phyloP scores from a whole-genome alignment of 495 filamentous ascomycete species.

The Gamarada debralockiae region DNA sequence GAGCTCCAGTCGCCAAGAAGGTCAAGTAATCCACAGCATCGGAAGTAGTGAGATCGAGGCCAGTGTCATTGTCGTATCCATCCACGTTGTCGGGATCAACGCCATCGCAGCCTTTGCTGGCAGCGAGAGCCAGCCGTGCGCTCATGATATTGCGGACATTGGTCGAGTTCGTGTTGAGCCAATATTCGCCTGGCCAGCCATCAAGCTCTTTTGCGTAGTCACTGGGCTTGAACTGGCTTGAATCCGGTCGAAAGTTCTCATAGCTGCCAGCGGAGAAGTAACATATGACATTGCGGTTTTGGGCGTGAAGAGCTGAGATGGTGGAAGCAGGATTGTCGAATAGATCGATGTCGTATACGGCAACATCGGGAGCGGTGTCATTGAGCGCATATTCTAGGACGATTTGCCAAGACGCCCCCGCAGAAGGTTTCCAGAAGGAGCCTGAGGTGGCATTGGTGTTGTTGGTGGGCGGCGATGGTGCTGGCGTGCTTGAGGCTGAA shows the following conservation, averaged over 20 bases:
- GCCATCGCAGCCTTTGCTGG: constrained; percentile 60
- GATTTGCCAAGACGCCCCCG: constrained; percentile 53
- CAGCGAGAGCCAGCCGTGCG: constrained; percentile 50
- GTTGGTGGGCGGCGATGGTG: neutral
- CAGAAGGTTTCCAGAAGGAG: constrained; percentile 44
- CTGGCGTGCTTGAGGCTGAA: neutral
- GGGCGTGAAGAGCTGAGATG: constrained; percentile 43
- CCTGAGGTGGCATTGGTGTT: constrained; percentile 23
- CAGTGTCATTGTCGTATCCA: constrained; percentile 57
- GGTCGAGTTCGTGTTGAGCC: constrained; percentile 55
- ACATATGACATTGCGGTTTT: constrained; percentile 60
- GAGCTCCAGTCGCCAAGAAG: constrained; percentile 53
- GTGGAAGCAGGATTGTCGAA: constrained; percentile 44
- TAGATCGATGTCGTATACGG: constrained; percentile 60
- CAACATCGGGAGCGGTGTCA: constrained; percentile 35
- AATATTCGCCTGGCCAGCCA: constrained; percentile 64
- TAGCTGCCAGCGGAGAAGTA: constrained; percentile 63
- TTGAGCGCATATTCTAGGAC: constrained; percentile 42
- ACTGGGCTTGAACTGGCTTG: constrained; percentile 39
- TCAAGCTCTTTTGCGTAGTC: constrained; percentile 52
- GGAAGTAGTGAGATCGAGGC: constrained; percentile 47
- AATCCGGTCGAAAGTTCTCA: constrained; percentile 56
- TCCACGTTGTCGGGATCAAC: constrained; percentile 74
- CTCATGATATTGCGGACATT: constrained; percentile 61
- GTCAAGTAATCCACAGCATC: constrained; percentile 55